Conservation (phyloP, 2,329 filamentous ascomycete species). For the Trichoderma sp. region DNA sequence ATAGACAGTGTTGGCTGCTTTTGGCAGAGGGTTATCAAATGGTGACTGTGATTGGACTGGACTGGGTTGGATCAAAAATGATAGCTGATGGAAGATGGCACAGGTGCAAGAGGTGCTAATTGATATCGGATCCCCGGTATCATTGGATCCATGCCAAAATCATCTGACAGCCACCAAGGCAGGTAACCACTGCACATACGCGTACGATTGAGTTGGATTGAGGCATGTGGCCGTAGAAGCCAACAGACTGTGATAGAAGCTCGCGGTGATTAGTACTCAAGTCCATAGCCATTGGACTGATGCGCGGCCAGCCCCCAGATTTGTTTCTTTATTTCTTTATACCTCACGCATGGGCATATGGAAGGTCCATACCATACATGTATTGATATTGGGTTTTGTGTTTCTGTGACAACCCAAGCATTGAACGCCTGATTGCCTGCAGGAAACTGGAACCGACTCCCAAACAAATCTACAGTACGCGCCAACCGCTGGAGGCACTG, state of each 20-base stretch:
- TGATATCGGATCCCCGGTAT: not conserved
- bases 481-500: not conserved
- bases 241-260: slow-evolving; percentile 13
- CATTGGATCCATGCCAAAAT: not conserved
- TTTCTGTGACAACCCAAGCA: not conserved
- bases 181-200: not conserved
- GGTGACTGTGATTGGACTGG: not conserved
- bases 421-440: not conserved
- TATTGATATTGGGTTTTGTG: not conserved
- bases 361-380: not conserved
- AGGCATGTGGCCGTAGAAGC: slow-evolving; percentile 18
- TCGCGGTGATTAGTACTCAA: not conserved
- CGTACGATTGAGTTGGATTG: not conserved
- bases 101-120: not conserved
- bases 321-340: not conserved
- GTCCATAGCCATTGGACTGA: not conserved
- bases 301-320: not conserved
- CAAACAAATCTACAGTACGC: not conserved
- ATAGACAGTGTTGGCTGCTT: not conserved
- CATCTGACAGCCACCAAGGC: not conserved
- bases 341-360: not conserved
- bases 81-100: not conserved
- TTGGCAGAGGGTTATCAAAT: not conserved
- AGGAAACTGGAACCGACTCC: not conserved
- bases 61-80: not conserved